Base-by-base conservation (phyloP, 176 grass and related monocot species). In the Tillandsia fasciculata region DNA sequence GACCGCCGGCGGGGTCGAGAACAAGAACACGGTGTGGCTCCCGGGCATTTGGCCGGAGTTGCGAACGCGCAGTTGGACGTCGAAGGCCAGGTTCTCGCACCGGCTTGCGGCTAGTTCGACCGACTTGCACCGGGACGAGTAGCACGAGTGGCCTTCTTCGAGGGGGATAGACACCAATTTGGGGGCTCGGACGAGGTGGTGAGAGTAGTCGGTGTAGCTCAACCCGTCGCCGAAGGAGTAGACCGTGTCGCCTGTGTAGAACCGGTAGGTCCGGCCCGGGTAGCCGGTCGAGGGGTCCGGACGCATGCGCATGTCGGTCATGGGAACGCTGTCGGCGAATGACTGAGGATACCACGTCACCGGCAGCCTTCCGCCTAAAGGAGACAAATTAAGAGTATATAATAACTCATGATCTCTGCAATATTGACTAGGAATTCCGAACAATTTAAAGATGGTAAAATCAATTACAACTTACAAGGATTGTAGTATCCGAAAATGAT, bases 301-400 rank as follows among this genome's bases (percentile, higher is more conserved):
- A 58, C 94, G 78, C 94, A 97, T 92, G 11, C 84, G 86, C 94
- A 97, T 92, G 74, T 92, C 77, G 9, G 82, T 92, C 89, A 97
- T 97, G 2, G 72, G 8, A 3, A 97, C 66, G 48, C 79, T 87
- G 26, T 83, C 68, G 1, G 89, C 73, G 65, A 77, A 97, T 10
- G 84, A 80, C 51, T 80, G 72, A 1, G 86, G 84, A 69, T 97
- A 97, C 94, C 94, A 97, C n/a, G 94, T 97, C 78, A 92, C 84
- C 15, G 94, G 94, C 65, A 90, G 53, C 74, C 87, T 92, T 12
- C 94, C 94, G 68, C 87, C 94, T 97, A 64, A 1, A 5, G 6
- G 1, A 57, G 65, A 23, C 14, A 53, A 70, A n/a, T n/a, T n/a
- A n/a, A 69, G 51, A 59, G 17, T 1, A 65, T 18, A 12, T 7